Base-by-base conservation (phyloP, 2,329 filamentous ascomycete species). In the Penicillium sp. region DNA sequence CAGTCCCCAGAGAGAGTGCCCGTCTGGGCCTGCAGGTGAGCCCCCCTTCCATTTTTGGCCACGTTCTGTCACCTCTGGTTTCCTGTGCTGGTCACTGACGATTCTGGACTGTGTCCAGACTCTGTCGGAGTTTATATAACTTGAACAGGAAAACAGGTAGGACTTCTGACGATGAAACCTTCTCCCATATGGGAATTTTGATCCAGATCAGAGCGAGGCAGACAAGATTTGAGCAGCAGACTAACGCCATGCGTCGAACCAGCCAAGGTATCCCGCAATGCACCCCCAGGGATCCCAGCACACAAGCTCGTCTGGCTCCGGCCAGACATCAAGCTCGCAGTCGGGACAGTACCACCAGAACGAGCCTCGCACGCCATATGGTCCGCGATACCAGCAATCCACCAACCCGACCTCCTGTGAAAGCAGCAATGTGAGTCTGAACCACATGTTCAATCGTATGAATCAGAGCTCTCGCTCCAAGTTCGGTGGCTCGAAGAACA, bases 381-480 rank as follows among this genome's bases (percentile, higher is more conserved):
- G 57, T 27, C 32, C 63, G 8, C 50, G 56, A 38, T 71, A 68
- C 54, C 55, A 58, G 9, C 63, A 62, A 40, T 40, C 53, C 21
- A 39, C 56, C 5, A 56, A 59, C 39, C 42, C 48, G 18, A 59
- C 56, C 9, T 47, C 47, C 31, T 54, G 62, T 39, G 65, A 70
- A 29, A 55, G 56, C 8, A 65, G 57, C 43, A 57, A 52, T 36
- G 47, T 53, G 38, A 43, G 52, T 31, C 49, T 70, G 49, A 47
- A 63, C 31, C 63, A 68, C n/a, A 47, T 68, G 13, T 62, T 69
- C 44, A 57, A 60, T 39, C 62, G 61, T 29, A 32, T 71, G 55
- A 67, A 60, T 47, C 71, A 69, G 46, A 66, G 59, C 42, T 63
- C 70, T 36, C 67, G 67, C 39, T 44, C 59, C 46, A 72, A 71